A percentile compares a stretch with the other conserved stretches of the same genome.
phyloP scores from a whole-genome alignment of 495 filamentous ascomycete genomes.

The Penicillium egyptiacum region DNA sequence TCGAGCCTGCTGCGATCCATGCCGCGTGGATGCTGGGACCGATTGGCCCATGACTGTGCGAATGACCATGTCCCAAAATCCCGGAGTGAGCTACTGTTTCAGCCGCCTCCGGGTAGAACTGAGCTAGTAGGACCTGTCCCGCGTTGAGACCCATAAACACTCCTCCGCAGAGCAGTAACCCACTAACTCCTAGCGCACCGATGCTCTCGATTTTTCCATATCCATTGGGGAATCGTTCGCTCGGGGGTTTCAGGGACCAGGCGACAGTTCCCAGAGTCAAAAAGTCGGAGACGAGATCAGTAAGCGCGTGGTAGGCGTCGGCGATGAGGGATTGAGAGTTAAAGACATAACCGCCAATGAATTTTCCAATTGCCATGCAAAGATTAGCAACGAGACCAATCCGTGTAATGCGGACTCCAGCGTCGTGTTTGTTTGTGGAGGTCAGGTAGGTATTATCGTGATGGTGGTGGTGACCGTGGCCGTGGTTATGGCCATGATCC shows the following conservation, averaged over 20 bases:
- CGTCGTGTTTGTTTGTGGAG: conserved; percentile 85
- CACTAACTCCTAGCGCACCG: conserved; percentile 88
- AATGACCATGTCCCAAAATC: conserved; percentile 54
- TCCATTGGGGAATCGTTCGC: conserved; percentile 77
- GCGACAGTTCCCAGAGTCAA: conserved; percentile 91
- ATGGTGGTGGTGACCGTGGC: conserved; percentile 60
- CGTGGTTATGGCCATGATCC: conserved; percentile 34
- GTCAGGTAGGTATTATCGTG: conserved; percentile 88
- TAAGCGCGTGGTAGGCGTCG: conserved; percentile 92
- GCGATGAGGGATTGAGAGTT: conserved; percentile 92
- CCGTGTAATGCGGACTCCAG: conserved; percentile 91
- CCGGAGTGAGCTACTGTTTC: conserved; percentile 60
- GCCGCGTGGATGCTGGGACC: conserved; percentile 88
- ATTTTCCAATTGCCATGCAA: conserved; percentile 90
- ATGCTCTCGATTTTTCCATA: conserved; percentile 98
- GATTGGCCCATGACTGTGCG: conserved; percentile 59
- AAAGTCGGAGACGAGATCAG: conserved; percentile 91
- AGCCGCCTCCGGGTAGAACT: conserved; percentile 75
- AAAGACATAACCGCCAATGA: conserved; percentile 87
- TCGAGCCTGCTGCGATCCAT: conserved; percentile 91
- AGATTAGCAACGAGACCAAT: conserved; percentile 91
- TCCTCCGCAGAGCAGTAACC: conserved; percentile 82
- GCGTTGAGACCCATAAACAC: conserved; percentile 86
- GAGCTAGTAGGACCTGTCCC: conserved; percentile 68
- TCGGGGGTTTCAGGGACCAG: conserved; percentile 82